Percentiles rank a stretch among this genome's conserved stretches.
Evolutionary conservation across 2,329 filamentous ascomycete genomes (phyloP).

Genomic region (Colletotrichum tabaci): DNA sequence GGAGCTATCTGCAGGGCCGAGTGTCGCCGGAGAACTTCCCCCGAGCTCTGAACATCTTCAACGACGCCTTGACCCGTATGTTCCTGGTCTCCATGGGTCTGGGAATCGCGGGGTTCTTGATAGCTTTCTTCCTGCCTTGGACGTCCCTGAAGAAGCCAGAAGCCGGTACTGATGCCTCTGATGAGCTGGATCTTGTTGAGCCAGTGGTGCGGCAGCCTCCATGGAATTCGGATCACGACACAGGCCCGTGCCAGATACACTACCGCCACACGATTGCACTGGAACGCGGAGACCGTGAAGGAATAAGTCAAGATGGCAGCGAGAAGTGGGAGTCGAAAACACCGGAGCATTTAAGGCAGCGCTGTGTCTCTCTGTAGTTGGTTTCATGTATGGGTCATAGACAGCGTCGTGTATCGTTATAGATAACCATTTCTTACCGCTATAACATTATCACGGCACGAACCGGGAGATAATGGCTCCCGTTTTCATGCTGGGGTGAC

Average conservation of each 20-base stretch:
- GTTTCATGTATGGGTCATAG: not conserved
- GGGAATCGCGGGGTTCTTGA: not conserved
- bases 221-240: not conserved
- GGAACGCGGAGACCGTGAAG: not conserved
- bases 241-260: not conserved
- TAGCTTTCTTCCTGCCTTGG: not conserved
- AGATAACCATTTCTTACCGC: not conserved
- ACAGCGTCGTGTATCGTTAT: not conserved
- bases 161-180: not conserved
- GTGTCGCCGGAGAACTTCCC: not conserved
- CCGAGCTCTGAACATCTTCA: not conserved
- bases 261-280: not conserved
- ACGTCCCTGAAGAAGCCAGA: not conserved
- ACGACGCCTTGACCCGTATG: not conserved
- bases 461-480: too few relatives aligned
- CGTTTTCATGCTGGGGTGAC: too few relatives aligned
- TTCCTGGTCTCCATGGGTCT: not conserved
- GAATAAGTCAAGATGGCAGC: not conserved
- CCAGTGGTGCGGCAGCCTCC: not conserved
- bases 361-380: not conserved
- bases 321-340: too few relatives aligned
- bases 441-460: too few relatives aligned
- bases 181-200: not conserved
- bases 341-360: not conserved
- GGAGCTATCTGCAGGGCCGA: not conserved